A percentile compares a stretch with the other conserved stretches of the same genome.
These are phyloP conservation scores for Pseudevernia furfuracea DNA, from an alignment of 495 filamentous ascomycete genomes.

Conservation along the genomic window DNA sequence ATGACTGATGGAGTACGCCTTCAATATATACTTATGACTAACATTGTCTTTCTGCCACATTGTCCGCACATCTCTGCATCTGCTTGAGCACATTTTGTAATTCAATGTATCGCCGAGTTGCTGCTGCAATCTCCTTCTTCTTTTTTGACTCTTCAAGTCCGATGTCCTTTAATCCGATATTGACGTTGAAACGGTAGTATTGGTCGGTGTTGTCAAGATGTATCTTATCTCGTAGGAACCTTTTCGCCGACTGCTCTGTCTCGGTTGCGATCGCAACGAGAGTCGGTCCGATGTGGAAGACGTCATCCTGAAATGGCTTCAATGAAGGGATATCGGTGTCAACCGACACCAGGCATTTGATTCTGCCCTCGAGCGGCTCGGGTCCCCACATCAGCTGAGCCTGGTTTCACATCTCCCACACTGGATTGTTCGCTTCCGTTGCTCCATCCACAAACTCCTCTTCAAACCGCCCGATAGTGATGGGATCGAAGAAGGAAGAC, in stretches of 20 bases:
- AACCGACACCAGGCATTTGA: slow-evolving; percentile 42
- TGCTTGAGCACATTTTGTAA: slow-evolving; percentile 35
- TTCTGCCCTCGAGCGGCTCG: slow-evolving; percentile 29
- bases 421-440: slow-evolving; percentile 40
- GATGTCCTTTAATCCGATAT: slow-evolving; percentile 30
- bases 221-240: slow-evolving; percentile 36
- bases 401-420: slow-evolving; percentile 40
- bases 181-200: slow-evolving; percentile 43
- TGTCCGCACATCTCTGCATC: slow-evolving; percentile 32
- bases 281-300: slow-evolving; percentile 30
- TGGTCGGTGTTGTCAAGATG: slow-evolving; percentile 33
- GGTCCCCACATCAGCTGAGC: slow-evolving; percentile 36
- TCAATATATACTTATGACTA: neutral
- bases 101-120: slow-evolving; percentile 36
- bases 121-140: slow-evolving; percentile 35
- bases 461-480: slow-evolving; percentile 32
- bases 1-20: neutral
- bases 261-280: slow-evolving; percentile 34
- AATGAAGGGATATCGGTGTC: slow-evolving; percentile 38
- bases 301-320: slow-evolving; percentile 27
- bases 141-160: slow-evolving; percentile 32
- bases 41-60: slow-evolving; percentile 21
- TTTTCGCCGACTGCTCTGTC: slow-evolving; percentile 37
- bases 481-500: slow-evolving; percentile 41
- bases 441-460: slow-evolving; percentile 39